phyloP scores from a whole-genome alignment of 345 rosid species.

The Sapria himalayana region DNA sequence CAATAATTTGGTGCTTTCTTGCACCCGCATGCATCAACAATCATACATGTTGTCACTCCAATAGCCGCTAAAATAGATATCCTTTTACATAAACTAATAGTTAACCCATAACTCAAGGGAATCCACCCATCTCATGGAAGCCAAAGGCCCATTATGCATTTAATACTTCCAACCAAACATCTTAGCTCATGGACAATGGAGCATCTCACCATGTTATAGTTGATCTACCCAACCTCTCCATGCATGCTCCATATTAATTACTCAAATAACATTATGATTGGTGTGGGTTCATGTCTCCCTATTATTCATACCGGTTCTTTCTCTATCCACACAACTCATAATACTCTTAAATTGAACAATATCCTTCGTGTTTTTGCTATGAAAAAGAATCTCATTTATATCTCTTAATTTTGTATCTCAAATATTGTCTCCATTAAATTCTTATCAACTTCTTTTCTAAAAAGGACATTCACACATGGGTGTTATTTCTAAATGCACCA shows the following conservation, averaged over 20 bases:
- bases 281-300: too few species aligned
- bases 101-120: too few species aligned
- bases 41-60: background rate
- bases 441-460: background rate
- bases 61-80: background rate
- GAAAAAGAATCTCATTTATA: background rate
- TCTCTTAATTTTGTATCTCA: background rate
- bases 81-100: too few species aligned
- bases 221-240: background rate
- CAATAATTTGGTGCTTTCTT: background rate
- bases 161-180: background rate
- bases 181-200: slow-evolving; percentile 1
- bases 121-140: too few species aligned
- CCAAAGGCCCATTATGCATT: too few species aligned
- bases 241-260: slow-evolving; percentile 1
- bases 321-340: too few species aligned
- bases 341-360: background rate
- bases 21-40: background rate
- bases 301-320: background rate
- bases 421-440: background rate
- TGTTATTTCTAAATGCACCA: background rate
- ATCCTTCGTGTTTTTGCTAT: background rate
- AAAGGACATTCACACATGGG: background rate
- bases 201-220: background rate
- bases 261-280: too few species aligned